These are phyloP conservation scores for Cryptosporidium xiaoi DNA, from an alignment of 169 alveolate species.

Conservation along the genomic window DNA sequence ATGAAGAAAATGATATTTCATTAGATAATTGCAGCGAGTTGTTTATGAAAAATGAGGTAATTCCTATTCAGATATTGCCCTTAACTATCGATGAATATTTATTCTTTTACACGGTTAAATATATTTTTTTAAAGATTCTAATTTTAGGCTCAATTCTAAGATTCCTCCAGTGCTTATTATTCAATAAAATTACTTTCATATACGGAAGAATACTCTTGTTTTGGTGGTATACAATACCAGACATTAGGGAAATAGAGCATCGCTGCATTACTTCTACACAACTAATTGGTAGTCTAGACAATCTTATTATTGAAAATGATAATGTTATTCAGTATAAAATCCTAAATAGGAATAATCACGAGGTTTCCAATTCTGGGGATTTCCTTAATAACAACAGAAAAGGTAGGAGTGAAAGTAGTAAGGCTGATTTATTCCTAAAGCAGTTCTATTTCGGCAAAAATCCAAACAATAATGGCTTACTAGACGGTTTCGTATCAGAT, in stretches of 20 bases:
- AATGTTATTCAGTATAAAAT: constrained; percentile 18
- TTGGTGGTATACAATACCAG: constrained; percentile 82
- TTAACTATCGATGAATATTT: constrained; percentile 53
- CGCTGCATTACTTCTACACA: constrained; percentile 80
- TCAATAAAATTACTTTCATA: neutral
- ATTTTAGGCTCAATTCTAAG: constrained; percentile 21
- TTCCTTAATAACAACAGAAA: neutral
- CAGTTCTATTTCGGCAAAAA: constrained; percentile 66
- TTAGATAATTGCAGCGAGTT: neutral
- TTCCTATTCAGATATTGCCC: constrained; percentile 41
- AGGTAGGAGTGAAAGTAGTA: neutral
- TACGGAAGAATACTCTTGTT: constrained; percentile 3
- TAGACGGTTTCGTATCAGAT: neutral
- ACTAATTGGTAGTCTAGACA: constrained; percentile 59
- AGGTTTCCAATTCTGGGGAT: neutral
- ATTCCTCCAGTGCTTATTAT: constrained; percentile 7
- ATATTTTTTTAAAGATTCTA: constrained; percentile 1
- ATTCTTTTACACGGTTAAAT: constrained; percentile 34
- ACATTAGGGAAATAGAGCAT: constrained; percentile 80
- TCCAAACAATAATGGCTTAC: neutral
- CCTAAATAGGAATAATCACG: constrained; percentile 19
- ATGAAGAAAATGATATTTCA: neutral
- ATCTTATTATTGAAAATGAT: constrained; percentile 23
- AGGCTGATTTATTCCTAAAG: constrained; percentile 59
- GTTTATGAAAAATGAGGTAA: constrained; percentile 1